Evolutionary conservation across 768 basidiomycete species (phyloP), one percentile per base, ranked within the genome.

Genomic region (Leccinum subgranulosum): DNA sequence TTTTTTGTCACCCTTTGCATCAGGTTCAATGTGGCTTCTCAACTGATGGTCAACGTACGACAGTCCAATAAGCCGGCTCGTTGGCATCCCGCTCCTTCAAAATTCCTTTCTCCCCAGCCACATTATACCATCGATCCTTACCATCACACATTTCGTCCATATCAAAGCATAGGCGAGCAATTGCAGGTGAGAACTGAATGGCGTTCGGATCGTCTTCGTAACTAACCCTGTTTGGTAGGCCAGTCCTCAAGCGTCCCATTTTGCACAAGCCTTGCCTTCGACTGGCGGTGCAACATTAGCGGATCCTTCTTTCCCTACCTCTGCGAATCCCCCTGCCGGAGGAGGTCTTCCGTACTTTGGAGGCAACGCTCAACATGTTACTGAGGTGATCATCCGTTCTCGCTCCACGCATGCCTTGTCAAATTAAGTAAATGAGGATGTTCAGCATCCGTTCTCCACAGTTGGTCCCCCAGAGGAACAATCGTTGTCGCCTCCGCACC

Each of bases 151-250:
- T 33, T 1, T 12, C 3, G 8, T 3, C 27, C 21, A 17, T 1
- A 0, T 25, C 53, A 47, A 53, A 9, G 10, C 27, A 3, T 12
- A 9, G 39, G 23, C 23, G 29, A 9, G 6, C 6, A 3, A 14
- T 5, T 23, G 14, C 31, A 39, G 56, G 66, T 63, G 27, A 41
- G 29, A 17, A 2, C 1, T 17, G 14, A 6, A 9, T 43, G 6
- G 14, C 3, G 1, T 28, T 31, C 28, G 7, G 4, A 25, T 17
- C 21, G 15, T 9, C n/a, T 14, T 31, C 29, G 39, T 34, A 0
- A 4, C 39, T 56, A 8, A 59, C 14, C 6, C 17, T 9, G 17
- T 6, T 29, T 0, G 28, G 2, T 17, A 66, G 66, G 46, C 29
- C 9, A 3, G 9, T 6, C 10, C 33, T 21, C 29, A 4, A 9